phyloP scores from a whole-genome alignment of 2,329 filamentous ascomycete genomes.

The Gremmenia infestans region DNA sequence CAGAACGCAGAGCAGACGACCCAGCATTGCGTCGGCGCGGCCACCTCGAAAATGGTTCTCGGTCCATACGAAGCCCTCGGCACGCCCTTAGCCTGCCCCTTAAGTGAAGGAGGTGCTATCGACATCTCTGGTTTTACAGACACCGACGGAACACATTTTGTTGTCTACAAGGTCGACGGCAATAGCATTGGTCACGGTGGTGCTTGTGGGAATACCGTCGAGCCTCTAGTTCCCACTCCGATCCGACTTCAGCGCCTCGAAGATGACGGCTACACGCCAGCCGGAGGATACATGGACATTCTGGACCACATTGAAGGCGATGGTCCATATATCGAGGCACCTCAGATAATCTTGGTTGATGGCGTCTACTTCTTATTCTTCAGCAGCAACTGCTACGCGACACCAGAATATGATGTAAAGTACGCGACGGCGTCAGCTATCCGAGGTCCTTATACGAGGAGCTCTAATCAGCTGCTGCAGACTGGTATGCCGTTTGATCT shows the following conservation, averaged over 20 bases:
- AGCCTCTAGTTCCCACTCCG: constrained; percentile 42
- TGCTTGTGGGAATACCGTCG: constrained; percentile 42
- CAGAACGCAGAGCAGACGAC: constrained; percentile 35
- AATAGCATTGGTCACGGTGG: constrained; percentile 42
- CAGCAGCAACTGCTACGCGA: constrained; percentile 54
- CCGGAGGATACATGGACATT: constrained; percentile 45
- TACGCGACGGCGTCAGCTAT: constrained; percentile 43
- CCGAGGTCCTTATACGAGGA: constrained; percentile 12
- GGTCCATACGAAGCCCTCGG: constrained; percentile 11
- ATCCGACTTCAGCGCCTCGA: constrained; percentile 51
- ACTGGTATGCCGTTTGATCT: constrained; percentile 12
- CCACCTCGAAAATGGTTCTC: constrained; percentile 39
- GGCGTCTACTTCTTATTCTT: constrained; percentile 58
- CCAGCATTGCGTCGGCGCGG: constrained; percentile 55
- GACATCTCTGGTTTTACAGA: constrained; percentile 58
- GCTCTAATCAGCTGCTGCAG: constrained; percentile 2
- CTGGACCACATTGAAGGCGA: constrained; percentile 42
- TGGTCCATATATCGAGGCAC: constrained; percentile 57
- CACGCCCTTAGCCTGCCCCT: constrained; percentile 43
- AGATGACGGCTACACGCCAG: constrained; percentile 46
- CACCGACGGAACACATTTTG: constrained; percentile 47
- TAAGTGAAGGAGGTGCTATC: constrained; percentile 53
- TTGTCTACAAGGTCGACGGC: constrained; percentile 63
- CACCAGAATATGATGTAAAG: constrained; percentile 51
- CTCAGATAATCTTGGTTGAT: constrained; percentile 43